Evolutionary conservation across 106 monocot species (phyloP), one percentile per base, ranked within the genome.

Genomic region (Agapanthus africanus): DNA sequence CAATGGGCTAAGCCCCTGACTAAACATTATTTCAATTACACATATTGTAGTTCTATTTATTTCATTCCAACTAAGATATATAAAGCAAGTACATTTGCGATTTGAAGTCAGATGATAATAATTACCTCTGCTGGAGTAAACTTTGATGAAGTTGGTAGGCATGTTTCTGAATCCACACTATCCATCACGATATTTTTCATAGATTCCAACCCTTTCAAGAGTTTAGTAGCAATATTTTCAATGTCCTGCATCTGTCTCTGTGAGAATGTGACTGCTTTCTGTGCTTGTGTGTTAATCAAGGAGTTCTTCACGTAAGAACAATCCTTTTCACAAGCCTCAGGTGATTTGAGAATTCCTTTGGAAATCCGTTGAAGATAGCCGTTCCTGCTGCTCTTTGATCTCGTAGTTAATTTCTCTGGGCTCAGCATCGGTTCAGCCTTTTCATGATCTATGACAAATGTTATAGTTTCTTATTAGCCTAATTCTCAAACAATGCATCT

Each of bases 161-260:
- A 27, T 59, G 11, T 13, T 33, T 59, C 59, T 31, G 59, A 33
- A 33, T 33, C 59, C 32, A 33, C 33, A 34, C 32, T 65, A 67
- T 81, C 85, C 31, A 77, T 62, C 27, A 91, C 65, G 13, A 91
- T 78, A 60, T 59, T 74, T 72, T 76, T 95, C 88, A 88, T 81
- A 65, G 79, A 80, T 23, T 70, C 74, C 70, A 95, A 46, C 31
- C 79, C 85, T 21, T 70, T 77, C 25, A 95, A 69, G 75, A 95
- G 88, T 63, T 84, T 88, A 34, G 34, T 37, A 32, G 91, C 72
- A 66, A 91, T 66, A 18, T 70, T 76, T 57, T 86, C 83, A 10
- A 84, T 70, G 70, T 88, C 91, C 33, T 68, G 83, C 95, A 95
- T 91, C 66, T 91, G 95, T 40, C 79, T 50, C 32, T 81, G 85